Evolutionary conservation across 805 yeast species (phyloP), one percentile per base, ranked within the genome.

Genomic region (Candida qinlingensis): DNA sequence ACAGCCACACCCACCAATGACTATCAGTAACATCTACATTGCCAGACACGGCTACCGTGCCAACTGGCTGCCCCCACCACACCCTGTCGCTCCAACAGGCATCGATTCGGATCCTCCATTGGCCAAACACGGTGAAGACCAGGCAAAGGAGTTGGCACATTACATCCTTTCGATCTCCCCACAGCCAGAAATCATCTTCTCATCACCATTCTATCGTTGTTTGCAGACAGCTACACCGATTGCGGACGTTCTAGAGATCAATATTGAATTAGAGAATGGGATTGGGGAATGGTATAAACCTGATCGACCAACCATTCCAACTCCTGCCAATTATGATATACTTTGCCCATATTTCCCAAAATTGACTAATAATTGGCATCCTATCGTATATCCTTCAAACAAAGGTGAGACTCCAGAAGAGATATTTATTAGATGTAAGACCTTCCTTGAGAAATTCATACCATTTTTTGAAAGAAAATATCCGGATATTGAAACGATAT

Each of bases 21-120:
- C 67, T 1, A 56, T 85, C 8, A 72, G 77, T 54, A 78, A 81
- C 3, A 80, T 86, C 6, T 85, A 81, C 57, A 79, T 85, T 38
- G 87, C 85, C 25, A 80, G 94, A 65, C 98, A 92, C 66, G 99
- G 98, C 0, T 88, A 79, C 68, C 73, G 98, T 50, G 81, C 96
- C 44, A 90, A 91, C 62, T 89, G 96, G 96, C 72, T 79, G 28
- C 71, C 76, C 7, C 67, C 69, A 11, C 96, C 96, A 27, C 86
- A 84, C 54, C 85, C 87, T 0, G 80, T 84, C 3, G 79, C 82
- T 37, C 96, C 96, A 2, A 91, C 98, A 0, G 96, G 97, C 0
- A 82, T 91, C 19, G 91, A 85, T 51, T 83, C 91, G 49, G 99
- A 94, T 59, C 94, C 96, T 3, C 83, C 88, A 3, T 71, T 94